phyloP scores from a whole-genome alignment of 768 basidiomycete species.

The Pleurotus sapidus region DNA sequence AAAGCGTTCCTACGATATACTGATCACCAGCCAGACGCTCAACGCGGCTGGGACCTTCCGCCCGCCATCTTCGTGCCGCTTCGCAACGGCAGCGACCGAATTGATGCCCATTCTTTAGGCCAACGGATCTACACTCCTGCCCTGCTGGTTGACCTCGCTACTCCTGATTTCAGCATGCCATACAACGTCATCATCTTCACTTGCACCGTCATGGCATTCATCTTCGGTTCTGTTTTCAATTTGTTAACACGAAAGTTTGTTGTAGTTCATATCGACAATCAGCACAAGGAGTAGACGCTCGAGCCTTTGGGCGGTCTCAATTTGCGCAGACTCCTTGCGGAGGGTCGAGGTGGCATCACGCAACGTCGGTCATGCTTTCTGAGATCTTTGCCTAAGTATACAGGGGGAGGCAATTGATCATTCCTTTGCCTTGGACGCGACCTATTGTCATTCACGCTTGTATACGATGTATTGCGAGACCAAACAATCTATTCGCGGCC shows the following conservation, averaged over 20 bases:
- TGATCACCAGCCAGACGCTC: slow-evolving; percentile 94
- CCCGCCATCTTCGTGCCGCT: slow-evolving; percentile 71
- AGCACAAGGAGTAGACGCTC: slow-evolving; percentile 5
- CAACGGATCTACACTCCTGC: slow-evolving; percentile 72
- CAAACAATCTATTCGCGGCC: neutral
- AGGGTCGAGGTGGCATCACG: too few relatives aligned
- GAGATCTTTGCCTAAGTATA: too few relatives aligned
- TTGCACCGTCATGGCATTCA: slow-evolving; percentile 85
- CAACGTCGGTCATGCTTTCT: too few relatives aligned
- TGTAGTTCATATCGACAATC: slow-evolving; percentile 33
- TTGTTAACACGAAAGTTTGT: slow-evolving; percentile 78
- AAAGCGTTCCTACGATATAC: slow-evolving; percentile 91
- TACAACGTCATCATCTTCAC: slow-evolving; percentile 99
- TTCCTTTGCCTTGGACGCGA: neutral
- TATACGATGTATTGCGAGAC: neutral
- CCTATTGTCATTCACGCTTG: neutral
- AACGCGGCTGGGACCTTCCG: slow-evolving; percentile 92
- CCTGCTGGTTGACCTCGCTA: slow-evolving; percentile 90
- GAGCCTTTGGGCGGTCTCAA: too few relatives aligned
- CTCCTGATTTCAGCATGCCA: slow-evolving; percentile 99
- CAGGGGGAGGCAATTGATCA: neutral
- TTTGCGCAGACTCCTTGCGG: too few relatives aligned
- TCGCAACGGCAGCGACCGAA: slow-evolving; percentile 10
- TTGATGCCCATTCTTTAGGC: slow-evolving; percentile 13
- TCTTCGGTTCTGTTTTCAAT: slow-evolving; percentile 94